Evolutionary conservation across 768 basidiomycete species (phyloP), one percentile per base, ranked within the genome.

Genomic region (Phylloporus arenicola): DNA sequence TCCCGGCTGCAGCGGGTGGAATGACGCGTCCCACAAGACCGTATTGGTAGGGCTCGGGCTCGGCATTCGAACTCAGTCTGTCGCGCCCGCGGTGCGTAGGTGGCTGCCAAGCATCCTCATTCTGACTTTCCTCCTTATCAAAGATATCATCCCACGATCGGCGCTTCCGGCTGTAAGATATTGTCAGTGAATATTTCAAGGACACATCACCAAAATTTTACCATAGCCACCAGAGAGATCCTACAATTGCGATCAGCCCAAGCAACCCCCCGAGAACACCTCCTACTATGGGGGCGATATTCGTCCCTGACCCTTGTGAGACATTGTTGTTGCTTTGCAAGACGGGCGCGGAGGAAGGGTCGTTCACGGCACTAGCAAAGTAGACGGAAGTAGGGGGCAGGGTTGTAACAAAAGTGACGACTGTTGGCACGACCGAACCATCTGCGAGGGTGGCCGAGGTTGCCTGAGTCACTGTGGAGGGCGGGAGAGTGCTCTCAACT

Each of bases 1-100:
- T 64, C 33, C 61, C 59, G 0, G 64, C 59, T 2, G 70, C 68
- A 3, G 53, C 57, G 38, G 65, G 65, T 10, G 65, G 56, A 7
- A 55, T 14, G 31, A 68, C 59, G 20, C 74, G 75, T 3, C 82
- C 83, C 22, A 85, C 76, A 37, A 79, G 70, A 16, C 82, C 82
- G 54, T 85, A 85, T 57, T 80, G 73, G 58, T 85, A 85, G 20
- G 82, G 81, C 60, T 69, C 75, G 5, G 79, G 80, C 42, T 75
- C 73, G 25, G 68, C 64, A 35, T 43, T 52, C 47, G 63, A 53
- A 39, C 69, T 62, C 24, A 69, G 56, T 14, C 47, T 58, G 56
- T 53, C 56, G 43, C 61, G 63, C 9, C 51, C 51, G 39, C 51
- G 56, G 16, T 57, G 62, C 22, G 54, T 48, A 25, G 62, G 43